phyloP scores from a whole-genome alignment of 1,139 yeast species.

The Candida pseudoviswanathii region DNA sequence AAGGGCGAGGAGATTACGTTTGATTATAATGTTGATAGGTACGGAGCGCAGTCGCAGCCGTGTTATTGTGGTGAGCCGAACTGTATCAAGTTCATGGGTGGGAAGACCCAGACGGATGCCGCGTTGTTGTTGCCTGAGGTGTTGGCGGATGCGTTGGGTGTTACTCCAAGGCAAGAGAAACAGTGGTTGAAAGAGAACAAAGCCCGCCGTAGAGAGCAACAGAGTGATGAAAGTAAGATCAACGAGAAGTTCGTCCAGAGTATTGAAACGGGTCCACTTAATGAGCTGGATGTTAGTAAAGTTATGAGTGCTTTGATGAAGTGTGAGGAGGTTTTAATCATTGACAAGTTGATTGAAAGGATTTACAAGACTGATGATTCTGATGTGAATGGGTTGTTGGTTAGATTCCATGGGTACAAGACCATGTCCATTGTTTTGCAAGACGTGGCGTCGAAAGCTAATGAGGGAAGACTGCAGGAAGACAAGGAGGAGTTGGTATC shows the following conservation, averaged over 20 bases:
- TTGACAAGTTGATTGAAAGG: conserved; percentile 67
- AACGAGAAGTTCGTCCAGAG: conserved; percentile 67
- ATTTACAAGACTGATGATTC: conserved; percentile 58
- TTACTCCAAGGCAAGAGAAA: conserved; percentile 60
- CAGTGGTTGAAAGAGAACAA: conserved; percentile 67
- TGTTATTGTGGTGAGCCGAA: conserved; percentile 94
- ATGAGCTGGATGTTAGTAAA: conserved; percentile 65
- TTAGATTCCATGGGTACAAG: conserved; percentile 85
- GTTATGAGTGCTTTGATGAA: conserved; percentile 84
- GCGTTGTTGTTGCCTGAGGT: conserved; percentile 82
- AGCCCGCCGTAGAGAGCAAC: conserved; percentile 46
- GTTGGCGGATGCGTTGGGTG: conserved; percentile 84
- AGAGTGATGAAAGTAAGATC: conserved; percentile 59
- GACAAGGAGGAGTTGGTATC: conserved; percentile 40
- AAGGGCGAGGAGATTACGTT: conserved; percentile 91
- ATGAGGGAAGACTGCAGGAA: conserved; percentile 12
- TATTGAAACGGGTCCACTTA: conserved; percentile 55
- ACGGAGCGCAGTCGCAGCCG: conserved; percentile 92
- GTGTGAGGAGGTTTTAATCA: conserved; percentile 68
- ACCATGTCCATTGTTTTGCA: conserved; percentile 66
- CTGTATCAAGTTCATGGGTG: conserved; percentile 93
- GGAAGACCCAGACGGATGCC: conserved; percentile 93
- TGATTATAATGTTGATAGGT: conserved; percentile 94
- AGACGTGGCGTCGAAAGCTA: conserved; percentile 25
- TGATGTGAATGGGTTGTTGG: conserved; percentile 58